Evolutionary conservation across 768 basidiomycete genomes (phyloP).

Genomic region (Suillus weaverae): DNA sequence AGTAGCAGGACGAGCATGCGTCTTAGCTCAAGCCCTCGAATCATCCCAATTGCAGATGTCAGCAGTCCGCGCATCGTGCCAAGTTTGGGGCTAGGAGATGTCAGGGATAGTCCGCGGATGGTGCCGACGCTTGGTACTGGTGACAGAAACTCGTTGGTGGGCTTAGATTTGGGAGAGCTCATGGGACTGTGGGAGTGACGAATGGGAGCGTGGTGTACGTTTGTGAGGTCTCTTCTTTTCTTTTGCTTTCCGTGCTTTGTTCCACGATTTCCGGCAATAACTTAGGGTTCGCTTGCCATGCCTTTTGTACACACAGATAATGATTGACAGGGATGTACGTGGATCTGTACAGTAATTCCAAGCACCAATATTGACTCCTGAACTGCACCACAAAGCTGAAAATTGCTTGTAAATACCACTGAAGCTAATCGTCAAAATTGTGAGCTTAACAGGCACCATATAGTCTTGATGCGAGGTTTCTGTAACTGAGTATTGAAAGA

Average conservation of each 20-base stretch:
- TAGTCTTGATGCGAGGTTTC: background rate
- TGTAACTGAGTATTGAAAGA: no score
- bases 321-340: background rate
- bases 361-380: background rate
- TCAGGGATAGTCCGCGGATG: conserved; percentile 4
- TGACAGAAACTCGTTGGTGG: conserved; percentile 1
- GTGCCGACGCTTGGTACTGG: conserved; percentile 2
- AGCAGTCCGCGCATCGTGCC: conserved; percentile 17
- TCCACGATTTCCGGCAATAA: background rate
- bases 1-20: conserved; percentile 42
- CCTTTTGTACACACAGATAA: background rate
- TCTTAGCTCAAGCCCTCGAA: conserved; percentile 32
- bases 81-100: background rate
- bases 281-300: background rate
- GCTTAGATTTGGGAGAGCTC: background rate
- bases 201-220: background rate
- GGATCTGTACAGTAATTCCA: background rate
- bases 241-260: background rate
- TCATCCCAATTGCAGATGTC: conserved; percentile 30
- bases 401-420: background rate
- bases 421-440: background rate
- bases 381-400: background rate
- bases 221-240: background rate
- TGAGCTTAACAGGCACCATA: background rate
- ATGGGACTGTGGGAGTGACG: background rate